Percentiles rank a stretch among this genome's conserved stretches.
Evolutionary conservation across 129 eudicot genomes (phyloP).

Genomic region (Arctium minus): DNA sequence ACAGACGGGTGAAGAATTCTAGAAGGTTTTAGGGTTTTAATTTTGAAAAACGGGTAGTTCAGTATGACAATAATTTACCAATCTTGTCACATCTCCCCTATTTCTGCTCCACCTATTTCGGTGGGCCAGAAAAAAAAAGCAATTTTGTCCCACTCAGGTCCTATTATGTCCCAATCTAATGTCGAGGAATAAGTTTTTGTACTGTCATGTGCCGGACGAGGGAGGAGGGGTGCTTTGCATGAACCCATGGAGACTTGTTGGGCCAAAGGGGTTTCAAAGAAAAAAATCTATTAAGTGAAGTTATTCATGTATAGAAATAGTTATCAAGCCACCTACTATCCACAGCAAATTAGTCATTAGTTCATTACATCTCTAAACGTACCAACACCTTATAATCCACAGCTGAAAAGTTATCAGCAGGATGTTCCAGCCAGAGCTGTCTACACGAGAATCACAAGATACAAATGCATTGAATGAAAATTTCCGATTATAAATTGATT

Average conservation of each 20-base stretch:
- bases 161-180: no score
- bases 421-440: constrained; percentile 30
- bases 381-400: constrained; percentile 25
- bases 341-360: constrained; percentile 6
- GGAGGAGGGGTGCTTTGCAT: background rate
- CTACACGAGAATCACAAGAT: constrained; percentile 29
- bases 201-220: no score
- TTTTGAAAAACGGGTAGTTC: no score
- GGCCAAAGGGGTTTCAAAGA: background rate
- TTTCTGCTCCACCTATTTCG: no score
- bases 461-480: constrained; percentile 4
- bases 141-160: no score
- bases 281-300: background rate
- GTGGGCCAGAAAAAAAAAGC: no score
- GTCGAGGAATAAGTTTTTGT: no score
- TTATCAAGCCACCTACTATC: constrained; percentile 10
- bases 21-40: no score
- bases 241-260: background rate
- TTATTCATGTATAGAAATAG: background rate
- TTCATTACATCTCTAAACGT: constrained; percentile 10
- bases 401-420: constrained; percentile 33
- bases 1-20: no score
- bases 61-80: no score
- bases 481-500: background rate
- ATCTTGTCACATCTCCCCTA: no score